These are phyloP conservation scores for Elaeis guineensis DNA, from an alignment of 176 grass and related monocot genomes.

Conservation along the genomic window DNA sequence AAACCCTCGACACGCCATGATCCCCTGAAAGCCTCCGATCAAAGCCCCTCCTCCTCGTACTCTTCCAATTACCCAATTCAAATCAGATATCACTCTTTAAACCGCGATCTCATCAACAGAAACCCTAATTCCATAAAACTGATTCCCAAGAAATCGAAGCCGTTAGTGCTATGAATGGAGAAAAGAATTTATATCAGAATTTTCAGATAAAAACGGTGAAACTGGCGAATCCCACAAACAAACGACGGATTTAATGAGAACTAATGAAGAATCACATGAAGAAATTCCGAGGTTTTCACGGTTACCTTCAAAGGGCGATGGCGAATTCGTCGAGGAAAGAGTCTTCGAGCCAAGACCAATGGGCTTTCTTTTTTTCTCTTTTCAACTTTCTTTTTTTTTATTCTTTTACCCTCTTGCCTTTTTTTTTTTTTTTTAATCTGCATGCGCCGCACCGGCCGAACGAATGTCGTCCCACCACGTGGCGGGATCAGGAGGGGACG, in stretches of 20 bases:
- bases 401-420: slow-evolving; percentile 9
- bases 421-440: background rate
- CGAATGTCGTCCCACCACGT: slow-evolving; percentile 14
- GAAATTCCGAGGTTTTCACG: too few species aligned
- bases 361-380: background rate
- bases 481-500: background rate
- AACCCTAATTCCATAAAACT: background rate
- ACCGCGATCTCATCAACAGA: background rate
- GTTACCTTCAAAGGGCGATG: too few species aligned
- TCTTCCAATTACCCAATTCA: slow-evolving; percentile 22
- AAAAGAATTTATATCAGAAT: too few species aligned
- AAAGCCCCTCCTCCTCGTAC: background rate
- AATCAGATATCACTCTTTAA: background rate
- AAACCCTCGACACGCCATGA: slow-evolving; percentile 75
- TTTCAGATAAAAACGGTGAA: too few species aligned
- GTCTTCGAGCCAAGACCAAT: too few species aligned
- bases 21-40: slow-evolving; percentile 1
- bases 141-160: slow-evolving; percentile 1
- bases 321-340: too few species aligned
- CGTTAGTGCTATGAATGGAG: too few species aligned
- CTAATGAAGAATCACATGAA: too few species aligned
- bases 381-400: background rate
- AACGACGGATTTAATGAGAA: too few species aligned
- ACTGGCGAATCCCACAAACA: too few species aligned
- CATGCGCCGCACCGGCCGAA: background rate